Evolutionary conservation across 805 yeast species (phyloP), one percentile per base, ranked within the genome.

Genomic region (Pichia thaimueangensis): DNA sequence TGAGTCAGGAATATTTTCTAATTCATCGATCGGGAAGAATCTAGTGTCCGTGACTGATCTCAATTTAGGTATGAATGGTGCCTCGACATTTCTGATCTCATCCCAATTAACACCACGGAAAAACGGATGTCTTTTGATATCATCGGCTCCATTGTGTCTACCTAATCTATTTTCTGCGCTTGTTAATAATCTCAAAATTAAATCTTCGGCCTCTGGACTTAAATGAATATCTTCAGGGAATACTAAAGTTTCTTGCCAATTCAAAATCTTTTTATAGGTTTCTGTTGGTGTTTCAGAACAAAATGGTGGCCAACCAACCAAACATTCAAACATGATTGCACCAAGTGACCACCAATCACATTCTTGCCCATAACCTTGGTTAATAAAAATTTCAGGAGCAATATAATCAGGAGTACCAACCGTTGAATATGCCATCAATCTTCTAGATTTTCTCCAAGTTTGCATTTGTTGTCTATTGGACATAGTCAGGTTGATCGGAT

Each of bases 301-400:
- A 63, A 88, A 88, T 36, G 97, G 97, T 21, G 97, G 96, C 95
- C 96, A 88, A 25, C 97, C 97, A 47, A 88, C 85, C 48, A 88
- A 68, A 67, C 97, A 88, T 70, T 88, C 97, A 63, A 83, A 88
- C 97, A 88, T 89, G 58, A 88, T 88, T 1, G 96, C 95, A 24
- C 97, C 97, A 35, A 88, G 65, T 8, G 95, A 84, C 97, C 97
- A 88, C 97, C 97, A 88, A 63, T 88, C 97, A 65, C 97, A 88
- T 59, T 88, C 96, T 65, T 87, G 95, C 11, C 96, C 95, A 63
- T 88, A 88, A 5, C 97, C 97, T 66, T 88, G 93, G 54, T 87
- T 87, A 37, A 86, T 70, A 55, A 88, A 88, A 47, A 88, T 89
- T 60, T 88, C 97, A 0, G 97, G 97, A 1, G 96, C 96, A 62